A percentile compares a stretch with the other conserved stretches of the same genome.
Evolutionary conservation across 495 filamentous ascomycete species (phyloP).

Genomic region (Paragyromitra xinjiangensis): DNA sequence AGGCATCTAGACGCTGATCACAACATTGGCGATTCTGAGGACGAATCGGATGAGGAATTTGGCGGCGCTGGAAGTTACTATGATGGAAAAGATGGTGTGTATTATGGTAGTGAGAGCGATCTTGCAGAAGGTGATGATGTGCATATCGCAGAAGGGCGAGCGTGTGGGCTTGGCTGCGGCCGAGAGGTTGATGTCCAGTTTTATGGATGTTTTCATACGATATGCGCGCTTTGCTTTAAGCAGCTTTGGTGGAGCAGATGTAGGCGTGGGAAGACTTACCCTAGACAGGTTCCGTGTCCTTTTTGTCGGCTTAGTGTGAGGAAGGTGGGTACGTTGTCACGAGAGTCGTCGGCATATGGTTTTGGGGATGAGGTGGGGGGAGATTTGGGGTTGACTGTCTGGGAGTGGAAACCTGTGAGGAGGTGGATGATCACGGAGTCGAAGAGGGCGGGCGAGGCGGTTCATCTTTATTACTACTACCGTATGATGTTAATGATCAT

Average conservation of each 20-base stretch:
- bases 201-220: not conserved
- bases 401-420: conserved; percentile 6
- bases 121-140: not conserved
- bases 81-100: not conserved
- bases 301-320: conserved; percentile 1
- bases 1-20: not conserved
- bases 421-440: not conserved
- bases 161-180: not conserved
- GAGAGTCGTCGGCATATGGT: not conserved
- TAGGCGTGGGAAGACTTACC: not conserved
- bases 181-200: not conserved
- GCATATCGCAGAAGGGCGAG: not conserved
- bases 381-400: not conserved
- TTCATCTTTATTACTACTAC: not conserved
- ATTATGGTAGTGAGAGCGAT: not conserved
- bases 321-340: conserved; percentile 1
- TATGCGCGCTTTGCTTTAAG: not conserved
- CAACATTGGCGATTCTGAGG: not conserved
- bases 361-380: conserved; percentile 1
- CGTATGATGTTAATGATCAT: not conserved
- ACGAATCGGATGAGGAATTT: not conserved
- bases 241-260: not conserved
- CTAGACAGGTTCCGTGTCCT: not conserved
- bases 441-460: not conserved
- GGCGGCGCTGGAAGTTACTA: not conserved